A percentile compares a stretch with the other conserved stretches of the same genome.
phyloP scores from a whole-genome alignment of 768 basidiomycete genomes.

The Arthromyces matolae region DNA sequence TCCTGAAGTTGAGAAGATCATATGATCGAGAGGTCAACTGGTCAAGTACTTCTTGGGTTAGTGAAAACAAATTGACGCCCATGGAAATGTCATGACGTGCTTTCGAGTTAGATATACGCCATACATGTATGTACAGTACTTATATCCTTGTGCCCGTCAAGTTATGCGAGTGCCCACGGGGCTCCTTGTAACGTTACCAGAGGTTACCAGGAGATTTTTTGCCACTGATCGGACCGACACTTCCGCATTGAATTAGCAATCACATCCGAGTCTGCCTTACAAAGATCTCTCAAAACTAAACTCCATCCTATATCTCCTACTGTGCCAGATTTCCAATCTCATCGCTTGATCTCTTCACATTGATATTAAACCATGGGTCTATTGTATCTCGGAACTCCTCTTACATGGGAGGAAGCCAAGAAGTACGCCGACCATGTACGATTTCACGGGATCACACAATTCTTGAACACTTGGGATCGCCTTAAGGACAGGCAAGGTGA shows the following conservation, averaged over 20 bases:
- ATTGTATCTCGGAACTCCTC: constrained; percentile 87
- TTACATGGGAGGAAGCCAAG: constrained; percentile 88
- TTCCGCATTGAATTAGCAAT: constrained; percentile 11
- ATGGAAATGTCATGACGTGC: neutral
- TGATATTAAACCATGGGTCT: constrained; percentile 81
- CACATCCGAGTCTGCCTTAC: constrained; percentile 14
- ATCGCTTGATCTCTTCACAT: too few relatives aligned
- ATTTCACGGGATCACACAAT: constrained; percentile 90
- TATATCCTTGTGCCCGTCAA: too few relatives aligned
- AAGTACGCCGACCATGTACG: constrained; percentile 87
- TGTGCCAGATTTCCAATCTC: neutral
- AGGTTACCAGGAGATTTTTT: neutral
- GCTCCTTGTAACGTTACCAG: neutral
- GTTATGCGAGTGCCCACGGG: neutral
- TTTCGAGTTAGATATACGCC: neutral
- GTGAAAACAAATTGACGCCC: too few relatives aligned
- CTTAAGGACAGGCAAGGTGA: constrained; percentile 90
- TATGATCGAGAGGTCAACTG: too few relatives aligned
- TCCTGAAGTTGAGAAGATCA: neutral
- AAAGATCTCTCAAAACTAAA: constrained; percentile 11
- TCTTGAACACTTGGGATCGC: constrained; percentile 88
- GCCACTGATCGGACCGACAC: constrained; percentile 4
- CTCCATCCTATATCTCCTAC: neutral
- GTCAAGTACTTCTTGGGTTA: too few relatives aligned
- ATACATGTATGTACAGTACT: too few relatives aligned